Evolutionary conservation across 2,329 filamentous ascomycete species (phyloP), one percentile per base, ranked within the genome.

Genomic region (Pseudogymnoascus destructans): DNA sequence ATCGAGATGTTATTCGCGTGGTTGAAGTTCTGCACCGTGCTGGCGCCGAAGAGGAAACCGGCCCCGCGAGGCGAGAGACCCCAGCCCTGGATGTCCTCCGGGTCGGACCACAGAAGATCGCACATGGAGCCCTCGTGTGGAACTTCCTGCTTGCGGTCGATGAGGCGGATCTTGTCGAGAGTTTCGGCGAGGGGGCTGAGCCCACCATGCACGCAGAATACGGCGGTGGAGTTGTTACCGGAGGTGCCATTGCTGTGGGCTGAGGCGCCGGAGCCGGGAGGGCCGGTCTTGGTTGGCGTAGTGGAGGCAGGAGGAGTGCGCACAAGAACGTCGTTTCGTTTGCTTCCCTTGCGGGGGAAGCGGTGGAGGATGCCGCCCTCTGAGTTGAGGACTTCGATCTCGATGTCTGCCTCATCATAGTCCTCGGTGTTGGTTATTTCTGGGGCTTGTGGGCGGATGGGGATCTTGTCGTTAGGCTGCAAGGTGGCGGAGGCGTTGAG

Each of bases 91-190:
- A 96, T 95, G 66, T 98, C 93, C 71, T 98, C 93, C 0, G 93
- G 93, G 68, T 98, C 93, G 0, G 90, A 95, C 93, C 93, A 98
- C 58, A 98, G 81, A 59, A 98, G 76, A 73, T 98, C 93, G 71
- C 93, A 98, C 85, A 98, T 97, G 58, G 93, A 91, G 10, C 93
- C 93, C 71, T 98, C 93, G 69, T 98, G 93, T 19, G 93, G 93
- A 46, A 98, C 95, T 73, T 98, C 93, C 74, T 98, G 93, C 69
- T 96, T 96, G 63, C 95, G 86, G 73, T 97, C 93, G 59, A 98
- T 80, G 30, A 89, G 89, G 66, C 92, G 80, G 72, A 98, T 97
- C 74, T 98, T 95, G 73, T 95, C 90, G 59, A 95, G 81, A 21
- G 90, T 95, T 72, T 95, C 89, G 69, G 95, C 95, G 71, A 87